phyloP scores from a whole-genome alignment of 1,139 yeast genomes.

The Candida smagusa region DNA sequence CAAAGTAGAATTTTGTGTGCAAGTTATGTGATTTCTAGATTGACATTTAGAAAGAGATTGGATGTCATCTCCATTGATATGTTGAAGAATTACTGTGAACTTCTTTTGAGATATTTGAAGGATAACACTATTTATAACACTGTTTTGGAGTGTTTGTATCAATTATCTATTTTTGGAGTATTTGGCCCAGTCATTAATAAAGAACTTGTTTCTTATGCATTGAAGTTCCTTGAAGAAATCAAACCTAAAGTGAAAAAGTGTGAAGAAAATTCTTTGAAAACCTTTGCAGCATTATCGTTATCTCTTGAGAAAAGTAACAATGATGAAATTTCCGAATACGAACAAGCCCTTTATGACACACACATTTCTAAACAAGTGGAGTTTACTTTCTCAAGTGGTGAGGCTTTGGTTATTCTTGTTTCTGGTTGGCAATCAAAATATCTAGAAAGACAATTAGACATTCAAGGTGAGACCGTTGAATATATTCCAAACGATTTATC shows the following conservation, averaged over 20 bases:
- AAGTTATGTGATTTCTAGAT: conserved; percentile 53
- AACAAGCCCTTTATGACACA: conserved; percentile 51
- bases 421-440: conserved; percentile 74
- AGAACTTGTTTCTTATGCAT: conserved; percentile 14
- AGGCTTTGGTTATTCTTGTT: conserved; percentile 69
- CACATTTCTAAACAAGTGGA: conserved; percentile 72
- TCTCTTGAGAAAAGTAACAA: conserved; percentile 22
- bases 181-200: conserved; percentile 26
- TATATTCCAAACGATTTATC: conserved; percentile 19
- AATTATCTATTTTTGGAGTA: conserved; percentile 60
- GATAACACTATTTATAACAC: conserved; percentile 22
- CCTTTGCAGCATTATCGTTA: conserved; percentile 55
- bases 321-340: conserved; percentile 27
- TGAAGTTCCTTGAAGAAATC: conserved; percentile 28
- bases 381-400: conserved; percentile 75
- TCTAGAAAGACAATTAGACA: conserved; percentile 50
- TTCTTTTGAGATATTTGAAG: conserved; percentile 16
- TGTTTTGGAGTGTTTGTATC: conserved; percentile 48
- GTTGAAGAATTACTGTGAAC: conserved; percentile 13
- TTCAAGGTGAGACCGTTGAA: conserved; percentile 29
- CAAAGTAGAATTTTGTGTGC: conserved; percentile 33
- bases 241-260: conserved; percentile 48
- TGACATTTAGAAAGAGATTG: conserved; percentile 38
- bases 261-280: conserved; percentile 58
- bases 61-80: conserved; percentile 17